Evolutionary conservation across 805 yeast genomes (phyloP), one percentile per base, ranked within the genome.

Genomic region (Pichia scutulata): DNA sequence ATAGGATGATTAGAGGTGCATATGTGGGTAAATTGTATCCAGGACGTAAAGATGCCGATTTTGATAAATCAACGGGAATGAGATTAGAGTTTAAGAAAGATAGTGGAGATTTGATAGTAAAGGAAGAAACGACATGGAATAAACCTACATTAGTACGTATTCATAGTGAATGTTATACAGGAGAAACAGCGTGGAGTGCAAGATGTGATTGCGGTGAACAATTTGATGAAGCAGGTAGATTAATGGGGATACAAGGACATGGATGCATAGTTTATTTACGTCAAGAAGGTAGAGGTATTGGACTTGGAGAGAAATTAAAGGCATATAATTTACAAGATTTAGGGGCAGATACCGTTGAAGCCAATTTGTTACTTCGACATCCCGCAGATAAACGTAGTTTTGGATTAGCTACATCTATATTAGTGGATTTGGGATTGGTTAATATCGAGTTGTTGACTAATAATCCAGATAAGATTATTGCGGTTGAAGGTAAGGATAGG

Each of bases 191-290:
- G 10, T 93, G 99, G 99, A 82, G 92, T 52, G 98, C 99, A 1
- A 77, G 99, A 49, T 93, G 99, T 68, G 99, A 93, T 68, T 93
- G 99, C 70, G 99, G 99, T 21, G 99, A 93, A 68, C 99, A 93
- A 71, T 87, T 93, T 60, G 97, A 93, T 67, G 97, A 95, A 68
- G 98, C 98, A 2, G 99, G 97, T 9, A 76, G 95, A 55, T 67
- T 89, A 41, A 93, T 93, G 92, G 96, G 96, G 7, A 71, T 76
- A 51, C 76, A 75, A 45, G 96, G 96, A 18, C 85, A 82, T 57
- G 99, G 99, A 22, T 90, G 96, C 59, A 89, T 93, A 46, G 98
- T 93, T 2, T 93, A 93, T 65, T 72, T 93, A 56, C 80, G 99
- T 62, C 99, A 93, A 69, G 99, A 93, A 68, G 99, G 99, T 48